Conservation (phyloP, 2,329 filamentous ascomycete species). For the Colletotrichum noveboracense region DNA sequence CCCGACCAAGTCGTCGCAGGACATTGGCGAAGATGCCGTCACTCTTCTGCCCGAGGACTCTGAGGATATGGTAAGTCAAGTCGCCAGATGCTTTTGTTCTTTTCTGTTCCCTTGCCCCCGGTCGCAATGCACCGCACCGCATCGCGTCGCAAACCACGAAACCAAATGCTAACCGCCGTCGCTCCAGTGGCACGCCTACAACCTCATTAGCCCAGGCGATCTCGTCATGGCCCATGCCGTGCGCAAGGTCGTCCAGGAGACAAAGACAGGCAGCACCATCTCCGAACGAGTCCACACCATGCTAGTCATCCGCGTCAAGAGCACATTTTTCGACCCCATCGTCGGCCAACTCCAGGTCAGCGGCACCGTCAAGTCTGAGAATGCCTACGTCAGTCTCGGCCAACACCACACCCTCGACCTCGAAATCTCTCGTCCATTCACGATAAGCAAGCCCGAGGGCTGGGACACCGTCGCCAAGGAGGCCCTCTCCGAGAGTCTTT, state of each 20-base stretch:
- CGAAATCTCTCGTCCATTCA: constrained; percentile 87
- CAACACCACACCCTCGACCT: constrained; percentile 74
- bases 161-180: background rate
- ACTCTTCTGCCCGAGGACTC: constrained; percentile 49
- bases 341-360: constrained; percentile 62
- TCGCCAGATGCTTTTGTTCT: background rate
- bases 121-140: background rate
- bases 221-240: constrained; percentile 59
- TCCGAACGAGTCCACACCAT: constrained; percentile 62
- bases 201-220: constrained; percentile 61
- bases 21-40: constrained; percentile 45
- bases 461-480: constrained; percentile 92
- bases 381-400: constrained; percentile 56
- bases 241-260: constrained; percentile 57
- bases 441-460: constrained; percentile 75
- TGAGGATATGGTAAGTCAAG: constrained; percentile 49
- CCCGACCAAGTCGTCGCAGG: constrained; percentile 39
- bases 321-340: constrained; percentile 63
- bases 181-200: constrained; percentile 63
- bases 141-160: background rate
- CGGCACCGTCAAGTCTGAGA: constrained; percentile 58
- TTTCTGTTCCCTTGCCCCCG: background rate
- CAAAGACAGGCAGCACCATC: constrained; percentile 50
- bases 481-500: constrained; percentile 78
- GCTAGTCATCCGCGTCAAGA: constrained; percentile 61